Evolutionary conservation across 805 yeast genomes (phyloP), one percentile per base, ranked within the genome.

Genomic region (Zygosaccharomyces rouxii): DNA sequence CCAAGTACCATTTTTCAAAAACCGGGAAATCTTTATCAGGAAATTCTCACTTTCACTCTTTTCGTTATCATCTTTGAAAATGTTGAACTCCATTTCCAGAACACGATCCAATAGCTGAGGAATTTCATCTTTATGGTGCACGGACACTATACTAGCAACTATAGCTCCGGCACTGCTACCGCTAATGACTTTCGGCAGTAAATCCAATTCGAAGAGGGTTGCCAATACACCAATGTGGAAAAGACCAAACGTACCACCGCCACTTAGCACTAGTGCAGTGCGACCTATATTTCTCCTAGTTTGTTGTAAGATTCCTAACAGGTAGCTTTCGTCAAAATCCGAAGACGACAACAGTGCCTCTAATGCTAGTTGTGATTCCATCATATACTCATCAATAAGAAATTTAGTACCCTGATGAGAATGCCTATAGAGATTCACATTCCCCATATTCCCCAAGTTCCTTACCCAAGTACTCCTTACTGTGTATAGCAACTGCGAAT

Each of bases 111-210:
- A 69, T 14, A 88, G 64, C 5, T 68, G 75, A 16, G 73, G 65
- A 2, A 83, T 73, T 65, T 90, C 97, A 28, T 81, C 86, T 49
- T 82, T 83, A 7, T 84, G 78, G 60, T 85, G 88, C 14, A 86
- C 83, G 60, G 96, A 89, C 41, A 94, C 73, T 14, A 94, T 80
- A 42, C 96, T 80, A 16, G 98, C 97, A 41, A 94, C 83, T 45
- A 94, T 90, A 1, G 97, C 89, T 14, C 99, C 99, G 0, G 97
- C 96, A 21, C 96, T 88, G 11, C 96, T 86, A 1, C 99, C 99
- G 42, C 96, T 86, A 13, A 94, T 80, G 31, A 94, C 86, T 42
- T 86, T 77, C 0, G 99, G 99, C 21, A 92, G 70, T 19, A 89
- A 71, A 46, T 84, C 82, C 44, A 78, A 76, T 56, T 88, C 94